Conservation (phyloP, 2,329 filamentous ascomycete species). For the Fusarium abutilonis region DNA sequence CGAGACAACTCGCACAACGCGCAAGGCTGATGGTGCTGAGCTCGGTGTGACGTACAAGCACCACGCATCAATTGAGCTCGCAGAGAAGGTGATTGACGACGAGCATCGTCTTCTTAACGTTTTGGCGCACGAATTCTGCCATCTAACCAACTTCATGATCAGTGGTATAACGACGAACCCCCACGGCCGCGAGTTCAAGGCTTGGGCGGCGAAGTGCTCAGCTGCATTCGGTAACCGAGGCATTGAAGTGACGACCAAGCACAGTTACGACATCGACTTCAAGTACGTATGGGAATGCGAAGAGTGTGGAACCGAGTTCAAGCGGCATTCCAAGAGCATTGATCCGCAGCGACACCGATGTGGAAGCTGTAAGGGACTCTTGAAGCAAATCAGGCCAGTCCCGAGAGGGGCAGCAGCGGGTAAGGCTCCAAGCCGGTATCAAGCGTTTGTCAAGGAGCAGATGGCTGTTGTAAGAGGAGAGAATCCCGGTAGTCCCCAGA, state of each 20-base stretch:
- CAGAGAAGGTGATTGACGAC: slow-evolving; percentile 85
- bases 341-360: slow-evolving; percentile 77
- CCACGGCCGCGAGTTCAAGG: slow-evolving; percentile 86
- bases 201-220: slow-evolving; percentile 70
- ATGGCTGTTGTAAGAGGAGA: slow-evolving; percentile 68
- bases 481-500: slow-evolving; percentile 67
- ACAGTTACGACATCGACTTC: slow-evolving; percentile 89
- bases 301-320: slow-evolving; percentile 75
- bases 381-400: slow-evolving; percentile 82
- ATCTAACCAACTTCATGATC: slow-evolving; percentile 92
- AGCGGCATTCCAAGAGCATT: slow-evolving; percentile 87
- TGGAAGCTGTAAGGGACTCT: slow-evolving; percentile 74
- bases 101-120: slow-evolving; percentile 84
- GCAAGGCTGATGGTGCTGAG: slow-evolving; percentile 39
- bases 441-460: slow-evolving; percentile 71
- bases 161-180: slow-evolving; percentile 77
- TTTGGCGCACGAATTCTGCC: slow-evolving; percentile 96
- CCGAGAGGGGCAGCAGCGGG: slow-evolving; percentile 55
- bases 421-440: slow-evolving; percentile 55
- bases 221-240: slow-evolving; percentile 67
- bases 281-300: slow-evolving; percentile 89
- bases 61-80: slow-evolving; percentile 86
- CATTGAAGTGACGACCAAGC: slow-evolving; percentile 87
- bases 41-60: slow-evolving; percentile 54
- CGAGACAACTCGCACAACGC: slow-evolving; percentile 59